Percentiles rank a stretch among this genome's conserved stretches.
These are phyloP conservation scores for Diplocarpon rosae DNA, from an alignment of 2,329 filamentous ascomycete genomes.

Conservation along the genomic window DNA sequence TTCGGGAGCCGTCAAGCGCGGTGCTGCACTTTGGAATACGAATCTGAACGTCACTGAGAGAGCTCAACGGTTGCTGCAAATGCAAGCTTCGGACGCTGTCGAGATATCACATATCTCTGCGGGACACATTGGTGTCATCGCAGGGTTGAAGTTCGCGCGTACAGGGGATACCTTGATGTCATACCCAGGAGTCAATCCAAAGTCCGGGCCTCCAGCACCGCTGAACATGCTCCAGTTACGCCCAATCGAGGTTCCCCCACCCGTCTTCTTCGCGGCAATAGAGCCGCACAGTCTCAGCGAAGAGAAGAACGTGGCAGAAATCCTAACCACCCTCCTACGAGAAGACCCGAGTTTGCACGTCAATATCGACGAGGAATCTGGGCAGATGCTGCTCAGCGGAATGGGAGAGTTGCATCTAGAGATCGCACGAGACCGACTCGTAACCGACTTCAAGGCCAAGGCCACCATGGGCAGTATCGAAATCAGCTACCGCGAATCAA, in stretches of 20 bases:
- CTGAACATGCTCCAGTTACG: slow-evolving; percentile 71
- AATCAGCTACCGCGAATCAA: slow-evolving; percentile 86
- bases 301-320: slow-evolving; percentile 67
- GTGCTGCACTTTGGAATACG: slow-evolving; percentile 75
- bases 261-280: slow-evolving; percentile 93
- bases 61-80: slow-evolving; percentile 71
- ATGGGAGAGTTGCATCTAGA: slow-evolving; percentile 97
- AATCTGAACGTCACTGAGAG: slow-evolving; percentile 70
- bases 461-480: slow-evolving; percentile 80
- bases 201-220: slow-evolving; percentile 53
- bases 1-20: slow-evolving; percentile 66
- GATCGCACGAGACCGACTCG: slow-evolving; percentile 77
- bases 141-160: slow-evolving; percentile 79
- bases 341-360: slow-evolving; percentile 91
- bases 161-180: slow-evolving; percentile 88
- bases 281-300: slow-evolving; percentile 70
- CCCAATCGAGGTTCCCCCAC: slow-evolving; percentile 80
- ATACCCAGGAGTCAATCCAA: slow-evolving; percentile 49
- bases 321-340: slow-evolving; percentile 65
- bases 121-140: slow-evolving; percentile 89
- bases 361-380: slow-evolving; percentile 75
- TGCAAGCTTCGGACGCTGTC: slow-evolving; percentile 79
- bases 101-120: slow-evolving; percentile 71
- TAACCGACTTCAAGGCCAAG: slow-evolving; percentile 81
- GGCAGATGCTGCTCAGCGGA: slow-evolving; percentile 84